Evolutionary conservation across 1,284 basidiomycete genomes (phyloP), one percentile per base, ranked within the genome.

Genomic region (Leccinum pachyderme): DNA sequence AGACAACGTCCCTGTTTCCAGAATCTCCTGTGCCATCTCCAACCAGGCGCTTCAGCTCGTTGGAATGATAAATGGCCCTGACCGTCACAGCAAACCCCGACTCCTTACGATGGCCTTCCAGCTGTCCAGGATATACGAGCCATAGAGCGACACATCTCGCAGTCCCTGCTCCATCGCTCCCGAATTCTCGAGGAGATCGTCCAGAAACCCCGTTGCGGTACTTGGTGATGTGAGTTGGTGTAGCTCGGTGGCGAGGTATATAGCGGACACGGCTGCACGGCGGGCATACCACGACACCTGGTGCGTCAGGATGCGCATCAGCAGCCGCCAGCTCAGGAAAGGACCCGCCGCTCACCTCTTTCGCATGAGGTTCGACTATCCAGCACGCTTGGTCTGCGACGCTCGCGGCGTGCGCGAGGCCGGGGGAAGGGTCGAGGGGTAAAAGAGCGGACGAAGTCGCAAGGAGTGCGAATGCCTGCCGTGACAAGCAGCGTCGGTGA

Each of bases 301-400:
- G 45, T n/a, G n/a, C n/a, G n/a, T n/a, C n/a, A n/a, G n/a, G n/a
- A n/a, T n/a, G 9, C n/a, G 51, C 28, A 52, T 55, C 28, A 54
- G 56, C 56, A 29, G 53, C 43, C 33, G 29, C 22, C 12, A 12
- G 7, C 22, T 24, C 12, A 43, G 22, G 22, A 22, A 9, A 18
- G 35, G 35, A 37, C 8, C 44, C n/a, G 18, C 28, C 39, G 39
- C 45, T 27, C 64, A 87, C 88, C 56, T 83, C 83, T 44, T 81
- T 68, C 2, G 77, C 77, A 2, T 72, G 54, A 49, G 86, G 84
- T 3, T 78, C 75, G 7, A 75, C 70, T 7, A 82, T 64, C 64
- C 77, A 73, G 65, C 87, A 89, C 15, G 86, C 87, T 61, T 84
- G 79, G 59, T 89, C 79, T n/a, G 88, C 87, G 49, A 91, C 73